Percentiles rank a stretch among this genome's conserved stretches.
Conservation (phyloP, 2,329 filamentous ascomycete species). For the Leptographium radiaticola region DNA sequence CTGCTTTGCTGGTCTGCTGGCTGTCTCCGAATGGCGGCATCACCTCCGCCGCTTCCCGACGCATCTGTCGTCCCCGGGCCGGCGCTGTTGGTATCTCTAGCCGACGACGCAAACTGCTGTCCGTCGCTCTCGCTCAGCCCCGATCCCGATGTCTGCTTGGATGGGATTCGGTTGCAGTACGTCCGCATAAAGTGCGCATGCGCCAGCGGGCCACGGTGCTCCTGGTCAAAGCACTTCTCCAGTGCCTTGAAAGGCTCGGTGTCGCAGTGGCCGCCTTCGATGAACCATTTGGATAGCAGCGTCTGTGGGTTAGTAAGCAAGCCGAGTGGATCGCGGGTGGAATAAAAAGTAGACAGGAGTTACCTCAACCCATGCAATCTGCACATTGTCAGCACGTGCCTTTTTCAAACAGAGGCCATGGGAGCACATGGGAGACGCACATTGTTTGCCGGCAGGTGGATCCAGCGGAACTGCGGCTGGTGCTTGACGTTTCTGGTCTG, state of each 20-base stretch:
- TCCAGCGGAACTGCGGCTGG: constrained; percentile 36
- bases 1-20: constrained; percentile 8
- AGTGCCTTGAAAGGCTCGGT: constrained; percentile 50
- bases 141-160: constrained; percentile 11
- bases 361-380: constrained; percentile 48
- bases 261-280: constrained; percentile 49
- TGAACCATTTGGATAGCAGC: constrained; percentile 49
- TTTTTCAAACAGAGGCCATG: neutral
- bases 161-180: constrained; percentile 36
- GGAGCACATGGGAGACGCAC: constrained; percentile 12
- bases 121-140: constrained; percentile 16
- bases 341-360: neutral
- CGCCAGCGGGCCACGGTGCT: constrained; percentile 42
- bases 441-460: constrained; percentile 40
- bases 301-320: constrained; percentile 17
- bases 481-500: constrained; percentile 30
- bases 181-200: constrained; percentile 52
- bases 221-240: constrained; percentile 47
- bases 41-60: neutral
- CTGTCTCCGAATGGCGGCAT: neutral
- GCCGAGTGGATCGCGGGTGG: constrained; percentile 6
- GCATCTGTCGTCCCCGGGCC: constrained; percentile 7
- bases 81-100: constrained; percentile 13
- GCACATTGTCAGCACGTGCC: constrained; percentile 11
- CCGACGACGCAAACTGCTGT: constrained; percentile 12